A percentile compares a stretch with the other conserved stretches of the same genome.
Conservation (phyloP, 495 filamentous ascomycete species). For the Extremus antarcticus region DNA sequence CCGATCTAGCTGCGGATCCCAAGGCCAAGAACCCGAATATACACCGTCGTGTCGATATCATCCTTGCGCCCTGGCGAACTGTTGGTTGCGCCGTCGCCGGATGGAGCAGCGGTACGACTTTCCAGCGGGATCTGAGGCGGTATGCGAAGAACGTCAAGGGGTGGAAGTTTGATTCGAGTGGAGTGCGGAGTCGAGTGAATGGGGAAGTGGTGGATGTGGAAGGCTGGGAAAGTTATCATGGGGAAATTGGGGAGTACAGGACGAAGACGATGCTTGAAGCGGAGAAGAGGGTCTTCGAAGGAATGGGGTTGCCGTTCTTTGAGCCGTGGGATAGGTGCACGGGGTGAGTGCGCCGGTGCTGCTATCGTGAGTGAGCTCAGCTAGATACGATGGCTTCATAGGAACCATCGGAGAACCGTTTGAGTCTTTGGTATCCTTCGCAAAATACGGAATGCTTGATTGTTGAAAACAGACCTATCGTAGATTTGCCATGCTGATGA, state of each 20-base stretch:
- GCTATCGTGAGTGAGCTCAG: no score
- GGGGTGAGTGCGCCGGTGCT: no score
- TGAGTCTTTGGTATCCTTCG: no score
- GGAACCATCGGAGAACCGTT: no score
- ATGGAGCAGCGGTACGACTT: slow-evolving; percentile 83
- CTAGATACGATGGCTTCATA: no score
- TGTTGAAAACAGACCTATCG: no score
- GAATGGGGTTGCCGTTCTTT: slow-evolving; percentile 62
- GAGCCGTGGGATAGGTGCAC: slow-evolving; percentile 69
- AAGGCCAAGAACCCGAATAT: slow-evolving; percentile 54
- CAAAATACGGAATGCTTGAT: no score
- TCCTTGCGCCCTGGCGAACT: slow-evolving; percentile 78
- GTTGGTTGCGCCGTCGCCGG: slow-evolving; percentile 78
- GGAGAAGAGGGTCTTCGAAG: slow-evolving; percentile 72
- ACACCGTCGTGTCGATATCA: slow-evolving; percentile 86
- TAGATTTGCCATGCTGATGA: no score
- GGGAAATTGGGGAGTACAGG: slow-evolving; percentile 28
- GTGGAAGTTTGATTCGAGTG: slow-evolving; percentile 88
- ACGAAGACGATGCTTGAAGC: slow-evolving; percentile 48
- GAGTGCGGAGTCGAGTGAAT: slow-evolving; percentile 55
- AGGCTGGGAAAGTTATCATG: slow-evolving; percentile 20
- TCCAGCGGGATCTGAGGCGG: slow-evolving; percentile 72
- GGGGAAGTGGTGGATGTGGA: slow-evolving; percentile 60
- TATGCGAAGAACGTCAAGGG: slow-evolving; percentile 62
- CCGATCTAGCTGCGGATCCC: slow-evolving; percentile 26